These are phyloP conservation scores for Acanthamoeba triangularis DNA, from an alignment of 208 protist species.

Conservation along the genomic window DNA sequence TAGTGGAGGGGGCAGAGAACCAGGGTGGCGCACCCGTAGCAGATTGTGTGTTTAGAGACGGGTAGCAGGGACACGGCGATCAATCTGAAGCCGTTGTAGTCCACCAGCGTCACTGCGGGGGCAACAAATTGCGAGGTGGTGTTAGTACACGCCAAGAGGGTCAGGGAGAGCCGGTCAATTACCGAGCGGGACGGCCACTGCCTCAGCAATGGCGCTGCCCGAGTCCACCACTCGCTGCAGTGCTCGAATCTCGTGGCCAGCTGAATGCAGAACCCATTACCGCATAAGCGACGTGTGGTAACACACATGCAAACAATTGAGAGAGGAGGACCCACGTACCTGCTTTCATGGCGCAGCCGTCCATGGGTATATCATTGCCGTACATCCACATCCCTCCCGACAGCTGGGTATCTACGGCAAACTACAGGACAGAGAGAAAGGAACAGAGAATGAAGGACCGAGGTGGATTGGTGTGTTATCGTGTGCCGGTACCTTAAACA, in stretches of 20 bases:
- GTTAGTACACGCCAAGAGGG: background rate
- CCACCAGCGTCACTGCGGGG: background rate
- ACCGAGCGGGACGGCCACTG: background rate
- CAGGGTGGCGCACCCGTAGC: background rate
- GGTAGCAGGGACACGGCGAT: slow-evolving; percentile 47
- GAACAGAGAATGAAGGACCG: background rate
- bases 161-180: no score
- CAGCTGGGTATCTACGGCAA: background rate
- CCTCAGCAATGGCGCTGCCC: background rate
- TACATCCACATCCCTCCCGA: slow-evolving; percentile 11
- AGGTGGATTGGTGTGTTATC: no score
- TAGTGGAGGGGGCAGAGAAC: no score
- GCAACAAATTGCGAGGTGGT: background rate
- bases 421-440: background rate
- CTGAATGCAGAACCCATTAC: background rate
- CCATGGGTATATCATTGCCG: background rate
- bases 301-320: background rate
- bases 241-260: slow-evolving; percentile 12
- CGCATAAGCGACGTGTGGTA: background rate
- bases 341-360: slow-evolving; percentile 48
- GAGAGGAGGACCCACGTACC: background rate
- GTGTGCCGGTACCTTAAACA: background rate
- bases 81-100: slow-evolving; percentile 48
- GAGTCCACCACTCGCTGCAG: slow-evolving; percentile 6
- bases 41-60: slow-evolving; percentile 17